Evolutionary conservation across 768 basidiomycete genomes (phyloP), one percentile per base, ranked within the genome.

Genomic region (Lepiota subincarnata): DNA sequence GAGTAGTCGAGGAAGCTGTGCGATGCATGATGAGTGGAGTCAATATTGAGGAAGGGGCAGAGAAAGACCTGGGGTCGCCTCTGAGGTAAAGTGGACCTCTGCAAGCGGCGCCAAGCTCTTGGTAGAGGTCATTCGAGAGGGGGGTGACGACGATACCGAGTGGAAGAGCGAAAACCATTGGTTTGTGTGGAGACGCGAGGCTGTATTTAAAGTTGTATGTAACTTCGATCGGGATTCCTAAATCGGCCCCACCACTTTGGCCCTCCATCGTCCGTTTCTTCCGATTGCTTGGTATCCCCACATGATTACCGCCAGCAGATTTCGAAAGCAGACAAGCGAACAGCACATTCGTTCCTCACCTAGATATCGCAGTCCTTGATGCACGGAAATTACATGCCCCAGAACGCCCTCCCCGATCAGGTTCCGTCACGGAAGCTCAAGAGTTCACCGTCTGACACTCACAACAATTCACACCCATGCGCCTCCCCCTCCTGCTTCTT

Each of bases 41-140:
- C n/a, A 38, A 39, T 28, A 43, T 16, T 12, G 39, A 37, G 20
- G 14, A 12, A 24, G 19, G n/a, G 22, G 4, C 39, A 12, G 39
- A 28, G 38, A 45, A 50, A 39, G 22, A 62, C 57, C 52, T 57
- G 20, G 48, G 40, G 36, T 79, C 73, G 28, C 67, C 66, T 31
- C 74, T 69, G 56, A 73, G 68, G 59, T 76, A 73, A 22, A 82
- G 68, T 7, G 72, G 66, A 13, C 82, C 82, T 46, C 77, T 69
- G 57, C 80, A 73, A 6, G 70, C 59, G 18, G 72, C 65, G 11
- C 68, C 69, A 18, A 83, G 71, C 61, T 82, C 77, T 41, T 74
- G 65, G 59, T 74, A 70, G 19, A 78, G 68, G 14, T 68, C 64
- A 22, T 68, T 62, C 28, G 68, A 60, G 20, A 76, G 55, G 31